These are phyloP conservation scores for Phytophthora sojae DNA, from an alignment of 352 stramenopile species.

Conservation along the genomic window DNA sequence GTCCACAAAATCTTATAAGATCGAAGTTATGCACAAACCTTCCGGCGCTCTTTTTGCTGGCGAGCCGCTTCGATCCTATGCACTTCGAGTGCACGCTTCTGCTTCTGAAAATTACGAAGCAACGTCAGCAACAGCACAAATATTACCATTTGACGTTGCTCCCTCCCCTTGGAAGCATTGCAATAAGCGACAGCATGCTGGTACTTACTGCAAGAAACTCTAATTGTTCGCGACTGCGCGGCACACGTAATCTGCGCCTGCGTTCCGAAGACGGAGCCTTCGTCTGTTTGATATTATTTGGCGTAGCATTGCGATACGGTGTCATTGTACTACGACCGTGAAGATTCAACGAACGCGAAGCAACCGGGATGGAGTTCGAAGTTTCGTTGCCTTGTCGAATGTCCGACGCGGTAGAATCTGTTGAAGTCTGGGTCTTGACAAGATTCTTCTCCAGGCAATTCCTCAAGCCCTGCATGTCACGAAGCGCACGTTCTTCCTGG, in stretches of 20 bases:
- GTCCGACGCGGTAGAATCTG: not conserved
- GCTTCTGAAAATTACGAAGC: constrained; percentile 41
- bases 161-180: too few species aligned
- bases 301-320: not conserved
- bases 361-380: not conserved
- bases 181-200: not conserved
- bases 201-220: constrained; percentile 54
- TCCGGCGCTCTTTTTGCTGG: constrained; percentile 58
- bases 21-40: constrained; percentile 32
- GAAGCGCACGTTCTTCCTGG: constrained; percentile 63
- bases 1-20: not conserved
- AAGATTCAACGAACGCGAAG: constrained; percentile 7
- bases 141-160: constrained; percentile 10
- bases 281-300: constrained; percentile 5
- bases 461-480: constrained; percentile 61
- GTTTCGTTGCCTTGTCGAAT: not conserved
- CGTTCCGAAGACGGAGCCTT: not conserved
- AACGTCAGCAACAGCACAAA: not conserved
- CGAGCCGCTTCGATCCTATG: constrained; percentile 55
- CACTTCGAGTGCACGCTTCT: constrained; percentile 53
- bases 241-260: constrained; percentile 26
- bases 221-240: constrained; percentile 55
- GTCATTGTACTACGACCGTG: not conserved
- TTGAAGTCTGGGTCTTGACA: constrained; percentile 3
- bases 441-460: constrained; percentile 40